Evolutionary conservation across 2,329 filamentous ascomycete species (phyloP).

Genomic region (Basipetospora chlamydospora): DNA sequence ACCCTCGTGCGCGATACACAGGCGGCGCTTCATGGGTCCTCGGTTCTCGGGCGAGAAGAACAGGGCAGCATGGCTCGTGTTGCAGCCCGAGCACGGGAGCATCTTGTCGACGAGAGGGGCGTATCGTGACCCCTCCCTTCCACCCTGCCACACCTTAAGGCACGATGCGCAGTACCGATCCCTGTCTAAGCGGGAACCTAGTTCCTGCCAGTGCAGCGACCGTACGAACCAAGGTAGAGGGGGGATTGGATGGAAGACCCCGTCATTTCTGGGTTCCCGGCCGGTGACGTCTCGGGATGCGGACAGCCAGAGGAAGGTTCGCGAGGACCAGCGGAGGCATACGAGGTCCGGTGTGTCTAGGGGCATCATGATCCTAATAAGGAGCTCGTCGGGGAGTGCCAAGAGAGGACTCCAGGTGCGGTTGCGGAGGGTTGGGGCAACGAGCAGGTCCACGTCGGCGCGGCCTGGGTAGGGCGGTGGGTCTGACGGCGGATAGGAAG

Average conservation of each 20-base stretch:
- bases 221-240: background rate
- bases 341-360: background rate
- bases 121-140: background rate
- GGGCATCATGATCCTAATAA: background rate
- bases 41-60: background rate
- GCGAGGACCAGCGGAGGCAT: conserved; percentile 2
- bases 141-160: background rate
- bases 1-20: conserved; percentile 4
- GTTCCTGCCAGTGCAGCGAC: background rate
- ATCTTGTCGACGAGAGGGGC: background rate
- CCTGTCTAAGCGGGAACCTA: background rate
- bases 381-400: conserved; percentile 1
- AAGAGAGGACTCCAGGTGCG: background rate
- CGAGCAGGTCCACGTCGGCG: too few species aligned
- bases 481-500: too few species aligned
- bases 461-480: too few species aligned
- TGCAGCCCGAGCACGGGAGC: background rate
- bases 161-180: conserved; percentile 3
- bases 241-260: background rate
- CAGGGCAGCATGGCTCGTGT: background rate
- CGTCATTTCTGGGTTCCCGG: background rate
- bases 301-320: conserved; percentile 3
- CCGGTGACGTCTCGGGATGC: background rate
- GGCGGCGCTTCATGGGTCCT: background rate
- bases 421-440: too few species aligned